A percentile compares a stretch with the other conserved stretches of the same genome.
These are phyloP conservation scores for Suillus americanus DNA, from an alignment of 768 basidiomycete species.

Conservation along the genomic window DNA sequence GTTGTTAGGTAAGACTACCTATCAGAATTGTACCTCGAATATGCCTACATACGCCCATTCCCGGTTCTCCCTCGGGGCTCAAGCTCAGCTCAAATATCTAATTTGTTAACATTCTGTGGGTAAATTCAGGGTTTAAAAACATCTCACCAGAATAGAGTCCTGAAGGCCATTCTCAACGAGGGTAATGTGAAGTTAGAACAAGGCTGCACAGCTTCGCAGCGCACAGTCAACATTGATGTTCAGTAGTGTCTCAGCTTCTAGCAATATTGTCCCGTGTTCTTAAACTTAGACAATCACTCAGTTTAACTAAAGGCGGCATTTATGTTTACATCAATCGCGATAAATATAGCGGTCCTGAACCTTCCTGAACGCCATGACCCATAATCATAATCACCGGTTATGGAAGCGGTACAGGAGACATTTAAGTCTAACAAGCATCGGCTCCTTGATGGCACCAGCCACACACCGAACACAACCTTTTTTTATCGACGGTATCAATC, in stretches of 20 bases:
- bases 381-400: not conserved
- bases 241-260: not conserved
- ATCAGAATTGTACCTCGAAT: not conserved
- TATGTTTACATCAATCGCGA: not conserved
- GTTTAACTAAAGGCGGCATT: not conserved
- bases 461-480: not conserved
- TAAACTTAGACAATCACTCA: not conserved
- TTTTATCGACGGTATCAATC: not conserved
- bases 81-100: not conserved
- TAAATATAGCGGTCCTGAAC: not conserved
- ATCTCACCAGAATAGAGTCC: not conserved
- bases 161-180: not conserved
- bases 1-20: not conserved
- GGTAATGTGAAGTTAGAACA: not conserved
- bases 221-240: not conserved
- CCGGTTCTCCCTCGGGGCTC: constrained; percentile 1
- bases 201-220: not conserved
- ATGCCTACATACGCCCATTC: constrained; percentile 1
- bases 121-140: not conserved
- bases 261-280: not conserved
- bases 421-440: not conserved
- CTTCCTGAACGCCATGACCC: not conserved
- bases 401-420: not conserved
- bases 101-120: not conserved
- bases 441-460: not conserved